Evolutionary conservation across 2,329 filamentous ascomycete species (phyloP).

Genomic region (Pseudohalonectria lignicola): DNA sequence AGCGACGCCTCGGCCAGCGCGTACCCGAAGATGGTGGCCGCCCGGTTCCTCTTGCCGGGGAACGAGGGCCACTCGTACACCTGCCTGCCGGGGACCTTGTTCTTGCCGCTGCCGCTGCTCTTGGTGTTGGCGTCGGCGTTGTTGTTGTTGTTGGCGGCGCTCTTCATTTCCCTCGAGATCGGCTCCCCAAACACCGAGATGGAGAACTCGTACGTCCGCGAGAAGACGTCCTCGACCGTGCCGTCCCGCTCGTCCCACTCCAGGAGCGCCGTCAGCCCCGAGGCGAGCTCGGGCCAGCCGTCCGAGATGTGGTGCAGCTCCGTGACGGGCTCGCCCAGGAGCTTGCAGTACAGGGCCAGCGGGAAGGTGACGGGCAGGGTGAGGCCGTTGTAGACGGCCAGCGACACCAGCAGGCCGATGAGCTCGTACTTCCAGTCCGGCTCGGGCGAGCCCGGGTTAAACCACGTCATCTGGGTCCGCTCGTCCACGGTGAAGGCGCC

Average conservation of each 20-base stretch:
- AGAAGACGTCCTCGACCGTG: slow-evolving; percentile 69
- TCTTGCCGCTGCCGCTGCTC: slow-evolving; percentile 2
- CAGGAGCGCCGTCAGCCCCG: slow-evolving; percentile 60
- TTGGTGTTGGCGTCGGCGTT: slow-evolving; percentile 2
- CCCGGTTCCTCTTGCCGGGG: slow-evolving; percentile 1
- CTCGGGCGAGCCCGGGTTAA: slow-evolving; percentile 70
- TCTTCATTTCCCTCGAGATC: slow-evolving; percentile 44
- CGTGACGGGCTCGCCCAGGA: slow-evolving; percentile 59
- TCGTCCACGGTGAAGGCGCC: slow-evolving; percentile 73
- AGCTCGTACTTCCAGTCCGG: slow-evolving; percentile 86
- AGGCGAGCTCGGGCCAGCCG: slow-evolving; percentile 76
- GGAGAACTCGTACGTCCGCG: slow-evolving; percentile 80
- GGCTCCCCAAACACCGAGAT: slow-evolving; percentile 45
- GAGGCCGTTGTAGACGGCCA: slow-evolving; percentile 88
- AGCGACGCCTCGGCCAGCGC: slow-evolving; percentile 5
- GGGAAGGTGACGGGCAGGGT: slow-evolving; percentile 88
- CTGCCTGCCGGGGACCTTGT: too few relatives aligned
- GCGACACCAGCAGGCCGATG: slow-evolving; percentile 73
- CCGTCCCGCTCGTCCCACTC: slow-evolving; percentile 68
- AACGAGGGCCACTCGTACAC: slow-evolving; percentile 12
- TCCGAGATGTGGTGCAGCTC: slow-evolving; percentile 70
- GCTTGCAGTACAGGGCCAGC: slow-evolving; percentile 67
- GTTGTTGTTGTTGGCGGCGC: slow-evolving; percentile 1
- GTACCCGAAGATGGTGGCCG: too few relatives aligned
- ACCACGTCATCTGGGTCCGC: slow-evolving; percentile 74